These are phyloP conservation scores for Populus hybrid DNA, from an alignment of 441 rosid genomes.

Conservation along the genomic window DNA sequence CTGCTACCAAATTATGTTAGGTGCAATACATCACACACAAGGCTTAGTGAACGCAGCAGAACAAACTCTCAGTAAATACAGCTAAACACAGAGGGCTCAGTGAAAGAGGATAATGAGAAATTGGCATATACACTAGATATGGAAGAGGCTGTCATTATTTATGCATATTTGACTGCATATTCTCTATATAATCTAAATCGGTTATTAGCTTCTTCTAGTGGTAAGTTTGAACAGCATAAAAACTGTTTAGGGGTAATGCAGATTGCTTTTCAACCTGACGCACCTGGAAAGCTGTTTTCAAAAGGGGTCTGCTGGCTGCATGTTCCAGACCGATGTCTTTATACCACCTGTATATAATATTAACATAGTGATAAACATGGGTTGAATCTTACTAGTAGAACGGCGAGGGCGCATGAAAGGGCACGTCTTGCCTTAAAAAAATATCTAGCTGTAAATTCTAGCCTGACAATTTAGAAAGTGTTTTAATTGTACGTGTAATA, in stretches of 20 bases:
- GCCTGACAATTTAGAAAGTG: neutral
- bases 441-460: neutral
- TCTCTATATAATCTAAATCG: neutral
- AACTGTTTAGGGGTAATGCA: no score
- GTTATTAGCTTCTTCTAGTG: neutral
- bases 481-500: neutral
- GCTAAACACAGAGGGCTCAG: neutral
- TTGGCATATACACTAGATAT: neutral
- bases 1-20: neutral
- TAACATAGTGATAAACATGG: neutral
- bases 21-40: neutral
- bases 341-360: conserved; percentile 69
- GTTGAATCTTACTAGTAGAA: neutral
- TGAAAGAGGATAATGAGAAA: neutral
- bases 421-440: neutral
- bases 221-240: neutral
- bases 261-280: neutral
- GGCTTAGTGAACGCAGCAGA: neutral
- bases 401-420: neutral
- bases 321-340: conserved; percentile 95
- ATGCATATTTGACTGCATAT: neutral
- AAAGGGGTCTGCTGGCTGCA: conserved; percentile 27
- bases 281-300: conserved; percentile 92
- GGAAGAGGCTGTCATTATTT: neutral
- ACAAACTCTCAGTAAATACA: conserved; percentile 13